Conservation (phyloP, 352 stramenopile species). For the Globisporangium mamillatum region DNA sequence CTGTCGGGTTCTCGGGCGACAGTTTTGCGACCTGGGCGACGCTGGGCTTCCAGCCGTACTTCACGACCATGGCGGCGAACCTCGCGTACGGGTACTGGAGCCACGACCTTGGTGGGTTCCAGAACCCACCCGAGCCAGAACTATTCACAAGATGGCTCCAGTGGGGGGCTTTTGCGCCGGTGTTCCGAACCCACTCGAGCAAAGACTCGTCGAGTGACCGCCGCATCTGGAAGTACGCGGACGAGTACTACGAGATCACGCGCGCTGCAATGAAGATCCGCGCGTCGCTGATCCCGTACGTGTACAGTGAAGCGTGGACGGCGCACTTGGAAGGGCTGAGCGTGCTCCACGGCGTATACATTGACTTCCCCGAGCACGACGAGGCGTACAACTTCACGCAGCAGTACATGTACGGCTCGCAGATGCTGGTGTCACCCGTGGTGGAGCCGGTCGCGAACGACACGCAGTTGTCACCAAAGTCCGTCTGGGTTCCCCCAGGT, state of each 20-base stretch:
- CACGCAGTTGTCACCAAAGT: slow-evolving; percentile 25
- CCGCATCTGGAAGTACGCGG: slow-evolving; percentile 33
- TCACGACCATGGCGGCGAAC: slow-evolving; percentile 45
- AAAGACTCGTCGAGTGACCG: slow-evolving; percentile 28
- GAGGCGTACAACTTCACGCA: slow-evolving; percentile 31
- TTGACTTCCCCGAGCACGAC: slow-evolving; percentile 35
- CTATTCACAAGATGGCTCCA: slow-evolving; percentile 49
- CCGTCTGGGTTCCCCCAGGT: slow-evolving; percentile 43
- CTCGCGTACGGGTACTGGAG: slow-evolving; percentile 50
- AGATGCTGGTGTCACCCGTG: slow-evolving; percentile 42
- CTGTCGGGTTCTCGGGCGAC: slow-evolving; percentile 51
- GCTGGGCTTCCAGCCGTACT: slow-evolving; percentile 44
- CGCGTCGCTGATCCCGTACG: slow-evolving; percentile 37
- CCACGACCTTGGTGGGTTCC: slow-evolving; percentile 44
- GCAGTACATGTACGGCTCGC: slow-evolving; percentile 45
- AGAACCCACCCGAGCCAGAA: slow-evolving; percentile 26
- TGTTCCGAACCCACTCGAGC: slow-evolving; percentile 42
- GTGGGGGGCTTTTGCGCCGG: slow-evolving; percentile 34
- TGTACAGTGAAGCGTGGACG: slow-evolving; percentile 34
- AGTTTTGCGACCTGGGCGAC: slow-evolving; percentile 32
- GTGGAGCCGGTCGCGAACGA: slow-evolving; percentile 20
- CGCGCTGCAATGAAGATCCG: slow-evolving; percentile 29
- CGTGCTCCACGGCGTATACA: slow-evolving; percentile 37
- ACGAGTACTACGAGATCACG: slow-evolving; percentile 29
- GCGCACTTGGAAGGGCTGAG: slow-evolving; percentile 28